These are phyloP conservation scores for Collybia nuda DNA, from an alignment of 768 basidiomycete genomes.

Conservation along the genomic window DNA sequence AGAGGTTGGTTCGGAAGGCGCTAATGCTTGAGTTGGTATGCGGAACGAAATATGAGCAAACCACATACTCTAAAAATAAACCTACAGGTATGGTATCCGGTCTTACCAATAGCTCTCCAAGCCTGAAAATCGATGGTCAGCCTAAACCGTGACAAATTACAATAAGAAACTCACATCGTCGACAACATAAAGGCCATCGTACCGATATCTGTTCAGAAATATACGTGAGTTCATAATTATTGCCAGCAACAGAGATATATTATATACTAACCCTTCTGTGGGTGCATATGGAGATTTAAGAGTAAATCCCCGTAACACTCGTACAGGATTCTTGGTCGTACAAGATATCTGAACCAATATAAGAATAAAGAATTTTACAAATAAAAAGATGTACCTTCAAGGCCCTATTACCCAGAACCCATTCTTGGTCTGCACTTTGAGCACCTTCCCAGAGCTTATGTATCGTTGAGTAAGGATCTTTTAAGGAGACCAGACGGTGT, in stretches of 20 bases:
- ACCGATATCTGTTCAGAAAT: constrained; percentile 17
- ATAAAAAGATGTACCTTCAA: constrained; percentile 10
- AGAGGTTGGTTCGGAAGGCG: constrained; percentile 1
- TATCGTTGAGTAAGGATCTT: background rate
- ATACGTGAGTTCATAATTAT: background rate
- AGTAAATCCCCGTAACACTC: constrained; percentile 33
- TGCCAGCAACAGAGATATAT: background rate
- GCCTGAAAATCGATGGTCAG: constrained; percentile 6
- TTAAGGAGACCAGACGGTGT: too few relatives aligned
- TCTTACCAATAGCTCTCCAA: constrained; percentile 15
- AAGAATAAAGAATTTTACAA: background rate
- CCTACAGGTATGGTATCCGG: constrained; percentile 19
- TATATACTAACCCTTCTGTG: constrained; percentile 16
- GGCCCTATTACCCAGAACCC: constrained; percentile 18
- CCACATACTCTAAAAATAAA: constrained; percentile 18
- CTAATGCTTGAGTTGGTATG: background rate
- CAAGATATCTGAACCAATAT: constrained; percentile 22
- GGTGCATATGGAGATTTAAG: constrained; percentile 19
- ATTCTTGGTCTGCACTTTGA: constrained; percentile 28
- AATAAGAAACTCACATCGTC: constrained; percentile 7
- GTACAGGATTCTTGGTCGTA: constrained; percentile 27
- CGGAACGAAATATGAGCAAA: background rate
- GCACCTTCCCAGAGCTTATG: constrained; percentile 27
- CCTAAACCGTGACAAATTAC: background rate
- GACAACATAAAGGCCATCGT: constrained; percentile 24